Conservation (phyloP, 768 basidiomycete genomes). For the Leccinum uliginosum region DNA sequence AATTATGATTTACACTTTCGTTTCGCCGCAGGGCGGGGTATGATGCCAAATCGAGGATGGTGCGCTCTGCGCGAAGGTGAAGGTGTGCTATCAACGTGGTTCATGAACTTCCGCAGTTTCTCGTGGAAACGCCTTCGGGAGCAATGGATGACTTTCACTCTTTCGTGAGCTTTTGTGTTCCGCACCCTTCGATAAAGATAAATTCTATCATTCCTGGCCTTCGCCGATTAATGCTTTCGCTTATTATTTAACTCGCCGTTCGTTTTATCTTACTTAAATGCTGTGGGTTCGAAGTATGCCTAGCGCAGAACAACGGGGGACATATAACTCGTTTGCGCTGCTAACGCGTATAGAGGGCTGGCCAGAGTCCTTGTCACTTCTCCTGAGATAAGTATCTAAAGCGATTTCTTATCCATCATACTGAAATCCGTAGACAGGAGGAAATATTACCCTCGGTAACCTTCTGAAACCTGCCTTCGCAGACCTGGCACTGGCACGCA, state of each 20-base stretch:
- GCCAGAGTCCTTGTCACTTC: background rate
- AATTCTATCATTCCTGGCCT: constrained; percentile 55
- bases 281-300: constrained; percentile 46
- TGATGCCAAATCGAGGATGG: constrained; percentile 49
- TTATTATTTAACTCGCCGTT: constrained; percentile 54
- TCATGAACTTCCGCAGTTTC: constrained; percentile 47
- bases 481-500: constrained; percentile 1
- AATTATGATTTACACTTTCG: constrained; percentile 67
- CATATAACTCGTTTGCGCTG: constrained; percentile 35
- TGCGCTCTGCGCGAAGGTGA: constrained; percentile 53
- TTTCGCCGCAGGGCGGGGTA: constrained; percentile 61
- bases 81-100: constrained; percentile 56
- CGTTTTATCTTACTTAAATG: constrained; percentile 53
- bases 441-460: constrained; percentile 7
- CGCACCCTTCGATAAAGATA: constrained; percentile 48
- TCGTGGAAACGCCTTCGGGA: constrained; percentile 39
- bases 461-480: background rate
- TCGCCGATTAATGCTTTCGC: constrained; percentile 65
- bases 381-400: constrained; percentile 4
- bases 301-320: constrained; percentile 50
- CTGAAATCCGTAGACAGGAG: constrained; percentile 1
- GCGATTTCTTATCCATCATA: background rate
- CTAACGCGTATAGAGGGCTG: background rate
- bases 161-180: constrained; percentile 54
- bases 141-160: constrained; percentile 39